These are phyloP conservation scores for Fusarium begoniae DNA, from an alignment of 2,329 filamentous ascomycete species.

Conservation along the genomic window DNA sequence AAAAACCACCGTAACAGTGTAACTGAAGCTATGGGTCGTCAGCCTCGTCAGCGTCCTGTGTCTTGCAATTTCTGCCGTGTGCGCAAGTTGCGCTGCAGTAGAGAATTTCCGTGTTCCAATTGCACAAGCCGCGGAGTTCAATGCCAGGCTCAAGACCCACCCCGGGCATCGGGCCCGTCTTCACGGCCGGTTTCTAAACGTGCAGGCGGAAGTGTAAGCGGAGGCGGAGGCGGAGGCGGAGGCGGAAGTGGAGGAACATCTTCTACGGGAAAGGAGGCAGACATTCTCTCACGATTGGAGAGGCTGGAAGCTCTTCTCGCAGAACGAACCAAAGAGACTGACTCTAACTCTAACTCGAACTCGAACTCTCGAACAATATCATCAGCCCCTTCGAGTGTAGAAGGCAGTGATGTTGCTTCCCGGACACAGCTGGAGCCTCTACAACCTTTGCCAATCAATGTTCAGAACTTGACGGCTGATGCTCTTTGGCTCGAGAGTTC, in stretches of 20 bases:
- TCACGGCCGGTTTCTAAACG: slow-evolving; percentile 19
- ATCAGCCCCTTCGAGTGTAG: slow-evolving; percentile 4
- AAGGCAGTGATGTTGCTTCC: background rate
- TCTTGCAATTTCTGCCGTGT: slow-evolving; percentile 49
- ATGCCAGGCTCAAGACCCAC: slow-evolving; percentile 43
- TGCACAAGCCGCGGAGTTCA: slow-evolving; percentile 48
- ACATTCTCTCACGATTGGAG: slow-evolving; percentile 39
- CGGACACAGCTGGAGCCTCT: slow-evolving; percentile 2
- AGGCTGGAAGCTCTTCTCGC: slow-evolving; percentile 42
- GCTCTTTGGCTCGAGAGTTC: slow-evolving; percentile 47
- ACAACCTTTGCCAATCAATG: slow-evolving; percentile 40
- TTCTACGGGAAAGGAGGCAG: slow-evolving; percentile 14
- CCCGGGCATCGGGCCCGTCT: slow-evolving; percentile 18
- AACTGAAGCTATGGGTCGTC: slow-evolving; percentile 41
- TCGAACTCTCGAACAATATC: background rate
- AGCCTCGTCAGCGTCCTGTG: slow-evolving; percentile 48
- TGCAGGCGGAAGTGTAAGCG: background rate
- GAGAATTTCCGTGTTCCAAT: slow-evolving; percentile 50
- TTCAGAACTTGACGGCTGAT: slow-evolving; percentile 48
- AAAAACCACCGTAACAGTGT: background rate
- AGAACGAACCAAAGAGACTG: slow-evolving; percentile 26
- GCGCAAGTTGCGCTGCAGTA: slow-evolving; percentile 50
- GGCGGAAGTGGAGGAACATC: background rate
- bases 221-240: background rate
- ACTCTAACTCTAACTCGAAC: background rate